Evolutionary conservation across 75 land plant genomes (phyloP), one percentile per base, ranked within the genome.

Genomic region (Cryptomeria japonica): DNA sequence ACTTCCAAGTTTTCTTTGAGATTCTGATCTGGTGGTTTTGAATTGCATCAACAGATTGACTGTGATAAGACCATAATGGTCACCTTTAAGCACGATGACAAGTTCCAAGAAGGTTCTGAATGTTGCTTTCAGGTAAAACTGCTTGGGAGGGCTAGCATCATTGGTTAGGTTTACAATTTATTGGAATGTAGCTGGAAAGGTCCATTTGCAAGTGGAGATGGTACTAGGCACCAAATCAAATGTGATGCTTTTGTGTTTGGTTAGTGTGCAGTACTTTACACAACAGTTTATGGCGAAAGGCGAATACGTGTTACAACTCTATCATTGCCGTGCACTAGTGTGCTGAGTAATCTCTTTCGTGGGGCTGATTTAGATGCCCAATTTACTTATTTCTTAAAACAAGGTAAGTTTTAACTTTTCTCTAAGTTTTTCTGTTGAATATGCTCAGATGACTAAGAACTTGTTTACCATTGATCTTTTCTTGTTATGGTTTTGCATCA

Each of bases 1-100:
- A 11, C 46, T 25, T 82, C 3, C 53, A n/a, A 13, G 13, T 46
- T 46, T 25, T 82, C 41, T 82, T 46, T 44, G 46, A 82, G 47
- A 82, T 82, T 11, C 32, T 82, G 34, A 82, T 44, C 12, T 12
- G 47, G 10, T 14, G 14, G 46, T n/a, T 82, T 82, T 82, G 53
- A 82, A 46, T 55, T 9, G 36, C 37, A 88, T 37, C 28, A 94
- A 88, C 97, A 98, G 99, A 95, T 98, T 88, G 99, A 98, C 86
- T 94, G 97, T 93, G 99, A 98, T 88, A 98, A 98, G 87, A 89
- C 99, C n/a, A 97, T 98, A 72, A 92, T 98, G 96, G 99, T 97
- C 31, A 97, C 99, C 16, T 92, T 98, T 85, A 98, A 97, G 87
- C 99, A 95, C 90, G 99, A 98, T 85, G 99, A 98, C 83, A 98